Evolutionary conservation across 352 stramenopile genomes (phyloP), one percentile per base, ranked within the genome.

Genomic region (Globisporangium mamillatum): DNA sequence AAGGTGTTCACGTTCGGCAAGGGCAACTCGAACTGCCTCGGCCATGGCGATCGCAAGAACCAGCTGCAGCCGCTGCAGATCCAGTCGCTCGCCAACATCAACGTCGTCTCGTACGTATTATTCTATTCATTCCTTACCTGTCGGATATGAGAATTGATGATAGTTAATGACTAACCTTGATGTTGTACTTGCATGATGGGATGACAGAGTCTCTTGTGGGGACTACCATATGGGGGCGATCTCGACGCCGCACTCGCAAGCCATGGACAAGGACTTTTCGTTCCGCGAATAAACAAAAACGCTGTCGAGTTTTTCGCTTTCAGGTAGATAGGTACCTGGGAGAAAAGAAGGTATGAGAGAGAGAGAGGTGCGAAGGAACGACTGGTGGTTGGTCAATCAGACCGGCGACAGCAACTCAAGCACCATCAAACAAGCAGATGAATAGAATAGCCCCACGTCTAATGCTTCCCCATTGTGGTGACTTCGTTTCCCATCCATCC

Each of bases 1-100:
- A 85, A 91, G 64, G 70, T 95, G 29, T 96, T 92, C 68, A 94
- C 89, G 54, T 97, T 97, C 62, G 90, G 91, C 72, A 95, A 94
- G 67, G 89, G 89, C 63, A 85, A 77, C 59, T 93, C 86, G 27
- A 95, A 93, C 73, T 96, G 88, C 63, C 77, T 98, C 58, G 91
- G 92, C 41, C 89, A 97, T 67, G 88, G 86, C 38, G 90, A 97
- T 63, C 92, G 79, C 64, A 95, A 93, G 76, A 93, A 93, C 75
- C 86, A 94, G 72, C 67, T 94, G 56, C 92, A 98, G 78, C 92
- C 92, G 32, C 70, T 90, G 63, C 83, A 93, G 66, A 79, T 97
- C 52, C 67, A 80, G 25, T 73, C 80, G 65, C 68, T 97, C 48
- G 72, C 72, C 8, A 78, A 81, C 59, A 67, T 92, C 41, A 73